Conservation (phyloP, 1,139 yeast genomes). For the Candida albicans region DNA sequence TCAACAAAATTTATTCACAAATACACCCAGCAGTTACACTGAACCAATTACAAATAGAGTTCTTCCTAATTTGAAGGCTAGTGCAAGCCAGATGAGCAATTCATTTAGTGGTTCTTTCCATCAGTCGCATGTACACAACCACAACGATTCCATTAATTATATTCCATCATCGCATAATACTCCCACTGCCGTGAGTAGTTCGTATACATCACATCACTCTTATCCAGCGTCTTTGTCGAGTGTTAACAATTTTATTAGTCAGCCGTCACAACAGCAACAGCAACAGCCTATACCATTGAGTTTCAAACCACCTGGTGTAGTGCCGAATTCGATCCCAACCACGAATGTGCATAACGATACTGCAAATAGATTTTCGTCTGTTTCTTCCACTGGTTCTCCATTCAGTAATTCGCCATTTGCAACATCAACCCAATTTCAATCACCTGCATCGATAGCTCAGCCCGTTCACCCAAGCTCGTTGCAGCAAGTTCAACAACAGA, state of each 20-base stretch:
- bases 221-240: slow-evolving; percentile 34
- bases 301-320: slow-evolving; percentile 21
- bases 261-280: slow-evolving; percentile 6
- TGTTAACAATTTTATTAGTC: slow-evolving; percentile 16
- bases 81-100: background rate
- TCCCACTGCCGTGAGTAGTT: slow-evolving; percentile 52
- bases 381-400: slow-evolving; percentile 6
- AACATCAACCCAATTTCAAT: slow-evolving; percentile 7
- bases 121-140: slow-evolving; percentile 10
- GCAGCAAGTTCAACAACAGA: slow-evolving; percentile 10
- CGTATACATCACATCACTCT: slow-evolving; percentile 45
- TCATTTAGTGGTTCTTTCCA: slow-evolving; percentile 3
- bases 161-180: slow-evolving; percentile 53
- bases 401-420: slow-evolving; percentile 7
- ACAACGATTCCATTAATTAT: slow-evolving; percentile 32
- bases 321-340: slow-evolving; percentile 46
- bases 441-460: slow-evolving; percentile 8
- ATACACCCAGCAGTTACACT: slow-evolving; percentile 9
- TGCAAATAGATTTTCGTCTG: slow-evolving; percentile 6
- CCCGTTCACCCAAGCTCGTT: slow-evolving; percentile 4
- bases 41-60: slow-evolving; percentile 4
- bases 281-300: slow-evolving; percentile 10
- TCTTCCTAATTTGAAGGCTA: slow-evolving; percentile 7
- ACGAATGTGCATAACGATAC: slow-evolving; percentile 24
- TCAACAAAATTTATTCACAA: slow-evolving; percentile 5